These are phyloP conservation scores for Spergularia bocconei DNA, from an alignment of 148 eudicot genomes.

Conservation along the genomic window DNA sequence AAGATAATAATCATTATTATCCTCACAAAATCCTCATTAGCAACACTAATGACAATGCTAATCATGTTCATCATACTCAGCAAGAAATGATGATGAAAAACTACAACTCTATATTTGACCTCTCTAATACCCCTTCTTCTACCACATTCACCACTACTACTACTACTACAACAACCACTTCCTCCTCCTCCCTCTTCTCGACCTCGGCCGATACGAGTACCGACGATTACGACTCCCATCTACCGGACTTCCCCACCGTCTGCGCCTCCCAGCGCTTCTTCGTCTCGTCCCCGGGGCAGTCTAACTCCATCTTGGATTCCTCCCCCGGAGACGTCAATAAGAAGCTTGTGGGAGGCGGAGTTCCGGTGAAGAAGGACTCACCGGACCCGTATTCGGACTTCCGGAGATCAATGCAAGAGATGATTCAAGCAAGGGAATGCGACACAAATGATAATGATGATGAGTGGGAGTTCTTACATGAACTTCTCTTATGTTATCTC, in stretches of 20 bases:
- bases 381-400: conserved; percentile 62
- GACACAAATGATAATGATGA: neutral
- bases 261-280: conserved; percentile 66
- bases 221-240: neutral
- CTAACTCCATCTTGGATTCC: conserved; percentile 61
- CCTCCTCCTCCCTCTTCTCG: conserved; percentile 22
- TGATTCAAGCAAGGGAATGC: conserved; percentile 53
- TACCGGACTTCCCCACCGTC: conserved; percentile 28
- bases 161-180: conserved; percentile 13
- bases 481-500: conserved; percentile 59
- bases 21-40: neutral
- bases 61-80: neutral
- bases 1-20: neutral
- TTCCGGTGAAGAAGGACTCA: conserved; percentile 55
- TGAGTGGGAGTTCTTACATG: conserved; percentile 55
- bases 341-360: conserved; percentile 32
- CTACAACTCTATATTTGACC: conserved; percentile 5
- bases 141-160: conserved; percentile 23
- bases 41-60: neutral
- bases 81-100: neutral
- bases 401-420: conserved; percentile 69
- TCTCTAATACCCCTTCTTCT: conserved; percentile 22
- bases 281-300: conserved; percentile 64
- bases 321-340: neutral
- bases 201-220: conserved; percentile 23